Conservation (phyloP, 202 grass and related monocot genomes). For the Zizania palustris region DNA sequence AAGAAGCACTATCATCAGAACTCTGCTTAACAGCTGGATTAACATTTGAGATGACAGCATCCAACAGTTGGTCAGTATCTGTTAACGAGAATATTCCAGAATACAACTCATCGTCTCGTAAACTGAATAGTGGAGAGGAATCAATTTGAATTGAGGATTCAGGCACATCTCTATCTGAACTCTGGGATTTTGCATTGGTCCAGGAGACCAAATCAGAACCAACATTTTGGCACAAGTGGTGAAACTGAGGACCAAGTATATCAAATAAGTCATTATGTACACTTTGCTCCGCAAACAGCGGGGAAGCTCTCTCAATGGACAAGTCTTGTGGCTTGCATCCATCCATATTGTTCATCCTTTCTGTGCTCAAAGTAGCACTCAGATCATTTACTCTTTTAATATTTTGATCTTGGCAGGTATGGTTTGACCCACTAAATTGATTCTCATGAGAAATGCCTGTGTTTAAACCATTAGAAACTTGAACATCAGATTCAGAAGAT, state of each 20-base stretch:
- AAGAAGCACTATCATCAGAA: constrained; percentile 62
- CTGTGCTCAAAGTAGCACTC: constrained; percentile 24
- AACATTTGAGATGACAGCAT: constrained; percentile 86
- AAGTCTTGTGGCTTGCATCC: constrained; percentile 21
- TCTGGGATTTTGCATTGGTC: constrained; percentile 42
- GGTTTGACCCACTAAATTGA: constrained; percentile 40
- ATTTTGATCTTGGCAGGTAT: constrained; percentile 33
- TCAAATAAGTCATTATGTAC: constrained; percentile 62
- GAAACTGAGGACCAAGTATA: constrained; percentile 61
- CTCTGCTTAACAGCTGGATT: constrained; percentile 66
- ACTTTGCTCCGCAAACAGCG: constrained; percentile 46
- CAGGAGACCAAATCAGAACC: constrained; percentile 52
- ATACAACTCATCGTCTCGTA: constrained; percentile 53
- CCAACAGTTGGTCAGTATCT: constrained; percentile 80
- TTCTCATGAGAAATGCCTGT: constrained; percentile 39
- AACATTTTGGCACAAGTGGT: constrained; percentile 44
- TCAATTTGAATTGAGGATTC: constrained; percentile 44
- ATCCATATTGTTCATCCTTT: constrained; percentile 38
- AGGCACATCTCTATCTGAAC: constrained; percentile 49
- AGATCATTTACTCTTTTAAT: constrained; percentile 43
- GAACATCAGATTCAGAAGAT: constrained; percentile 43
- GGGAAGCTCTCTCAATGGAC: constrained; percentile 34
- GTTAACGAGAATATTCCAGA: constrained; percentile 72
- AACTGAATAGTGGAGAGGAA: constrained; percentile 52
- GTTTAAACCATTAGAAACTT: constrained; percentile 45